Base-by-base conservation (phyloP, 352 stramenopile genomes). In the Plasmopara halstedii region DNA sequence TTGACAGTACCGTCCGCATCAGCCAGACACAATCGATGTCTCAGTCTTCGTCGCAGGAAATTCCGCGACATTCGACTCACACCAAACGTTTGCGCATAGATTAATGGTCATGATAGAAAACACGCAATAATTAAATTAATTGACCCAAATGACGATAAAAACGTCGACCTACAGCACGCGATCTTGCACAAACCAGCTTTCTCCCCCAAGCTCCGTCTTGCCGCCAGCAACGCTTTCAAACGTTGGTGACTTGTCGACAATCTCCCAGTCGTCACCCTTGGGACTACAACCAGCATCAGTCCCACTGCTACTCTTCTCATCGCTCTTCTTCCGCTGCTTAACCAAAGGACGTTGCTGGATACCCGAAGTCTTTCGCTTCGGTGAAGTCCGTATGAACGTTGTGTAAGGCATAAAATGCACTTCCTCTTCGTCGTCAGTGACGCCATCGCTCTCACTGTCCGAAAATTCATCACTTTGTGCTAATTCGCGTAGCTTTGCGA, bases 381-480 rank as follows among this genome's bases (percentile, higher is more conserved):
- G 57, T 10, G 59, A 56, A 0, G 65, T 60, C 15, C 57, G 66
- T 46, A 84, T 57, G 43, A 80, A 65, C 49, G 78, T 69, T 17
- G 67, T 80, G 41, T 83, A 66, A 7, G 57, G 58, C 27, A 66
- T 50, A 53, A 80, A 45, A 6, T 66, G 56, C 2, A 72, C 59
- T 6, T 66, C 56, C 9, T 83, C 67, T 4, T 80, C 71, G 3
- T 85, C 72, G 21, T 62, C 70, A 36, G 75, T 72, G 32, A 78
- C 72, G 25, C 77, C 77, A 48, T 88, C 77, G 57, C 77, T 88
- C 57, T 88, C 77, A 36, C 75, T 77, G 62, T 88, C 77, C 14
- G 77, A 86, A 60, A 88, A 88, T 51, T 88, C 77, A 65, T 88
- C 74, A 48, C 73, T 85, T 21, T 70, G 65, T 21, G 77, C 77